Base-by-base conservation (phyloP, 805 yeast species). In the Metschnikowia kunwiensis region DNA sequence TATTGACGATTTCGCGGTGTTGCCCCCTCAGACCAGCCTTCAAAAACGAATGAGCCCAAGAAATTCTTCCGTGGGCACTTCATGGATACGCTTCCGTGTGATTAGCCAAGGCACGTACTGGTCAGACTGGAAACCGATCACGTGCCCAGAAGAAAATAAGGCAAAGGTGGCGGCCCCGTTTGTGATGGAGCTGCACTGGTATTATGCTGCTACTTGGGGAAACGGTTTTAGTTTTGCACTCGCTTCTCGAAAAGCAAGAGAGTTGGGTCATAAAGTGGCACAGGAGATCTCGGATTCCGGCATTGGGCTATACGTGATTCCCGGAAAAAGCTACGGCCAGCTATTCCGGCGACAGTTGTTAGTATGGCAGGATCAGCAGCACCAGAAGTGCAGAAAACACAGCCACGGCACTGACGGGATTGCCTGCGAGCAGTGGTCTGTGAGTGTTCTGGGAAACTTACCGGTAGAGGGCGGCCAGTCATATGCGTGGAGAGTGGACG, bases 141-240 rank as follows among this genome's bases (percentile, higher is more conserved):
- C 14, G 3, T 34, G 37, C 21, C 32, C 32, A 1, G 16, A 23
- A 16, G 24, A 22, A 20, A 34, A 34, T n/a, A 16, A n/a, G 3
- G 6, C 17, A 5, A 12, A 9, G 2, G 9, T 7, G 2, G 18
- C 27, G 5, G 10, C 13, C 3, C 12, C 14, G 1, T 12, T 21
- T n/a, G 3, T 5, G 5, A 5, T 34, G 17, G 7, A 11, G 13
- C 27, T 34, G 31, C 7, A 27, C 12, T 27, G 32, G 37, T 10
- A 16, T 14, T 34, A 34, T n/a, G 17, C 24, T 24, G 31, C 32
- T 3, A 34, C 37, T 11, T 34, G 37, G 37, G 37, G 18, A 1
- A 12, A 6, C 3, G 37, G 37, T 16, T 34, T 34, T 10, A 27
- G 16, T 8, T 27, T 27, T 21, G 7, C 15, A 4, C 15, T 26